Evolutionary conservation across 225 moss, liverwort and hornwort species (phyloP), one percentile per base, ranked within the genome.

Genomic region (Antitrichia curtipendula): DNA sequence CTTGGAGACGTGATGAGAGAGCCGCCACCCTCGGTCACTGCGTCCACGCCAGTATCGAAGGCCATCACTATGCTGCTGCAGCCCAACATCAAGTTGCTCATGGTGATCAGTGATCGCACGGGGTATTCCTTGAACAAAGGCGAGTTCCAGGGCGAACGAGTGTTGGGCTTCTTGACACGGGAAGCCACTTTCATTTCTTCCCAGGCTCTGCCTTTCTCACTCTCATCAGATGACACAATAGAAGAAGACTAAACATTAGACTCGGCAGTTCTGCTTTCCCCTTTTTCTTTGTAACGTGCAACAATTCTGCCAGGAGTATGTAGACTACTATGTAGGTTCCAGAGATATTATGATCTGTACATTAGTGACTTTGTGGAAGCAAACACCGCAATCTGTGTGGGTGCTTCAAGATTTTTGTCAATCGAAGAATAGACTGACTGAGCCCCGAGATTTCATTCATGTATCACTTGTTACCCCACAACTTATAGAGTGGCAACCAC

Each of bases 1-100:
- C 85, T 98, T 88, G 90, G 92, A 77, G 98, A 96, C 88, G 89
- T 98, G 80, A 97, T 97, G 98, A 95, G 95, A 86, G 83, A 89
- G 57, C 91, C 93, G 82, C 97, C 95, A 63, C 95, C 96, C 61
- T 77, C 91, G 40, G 91, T 91, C 36, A 91, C 91, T 29, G 60
- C 88, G 32, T 90, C 91, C 14, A 91, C 91, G 60, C 76, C 83
- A 66, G 90, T 91, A 16, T 90, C 91, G 34, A 91, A 90, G 82
- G 98, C 97, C 58, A 93, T 97, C 89, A 95, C 91, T 43, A 88
- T 97, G 87, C 85, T 85, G n/a, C 87, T 98, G 79, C 89, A 96
- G 83, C 96, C 95, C 56, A 87, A 92, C 87, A 90, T 93, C 49
- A 93, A 95, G 78, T 45, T 96, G 83, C 92, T 98, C 41, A 92